Conservation (phyloP, 345 rosid species). For the Salix brachista region DNA sequence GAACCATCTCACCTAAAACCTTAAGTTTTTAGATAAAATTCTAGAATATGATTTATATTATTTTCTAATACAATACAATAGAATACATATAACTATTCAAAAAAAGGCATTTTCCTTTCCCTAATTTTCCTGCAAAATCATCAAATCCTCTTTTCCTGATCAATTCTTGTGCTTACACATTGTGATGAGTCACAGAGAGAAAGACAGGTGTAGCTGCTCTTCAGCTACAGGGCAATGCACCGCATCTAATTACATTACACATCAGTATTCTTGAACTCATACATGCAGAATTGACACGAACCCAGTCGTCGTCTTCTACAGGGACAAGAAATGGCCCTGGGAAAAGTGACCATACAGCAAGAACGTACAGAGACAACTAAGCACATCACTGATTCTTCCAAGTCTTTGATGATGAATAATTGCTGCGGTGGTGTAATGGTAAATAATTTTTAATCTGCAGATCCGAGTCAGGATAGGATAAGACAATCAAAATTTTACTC, state of each 20-base stretch:
- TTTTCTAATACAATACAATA: no score
- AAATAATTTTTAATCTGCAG: no score
- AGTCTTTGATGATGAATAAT: background rate
- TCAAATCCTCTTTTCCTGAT: background rate
- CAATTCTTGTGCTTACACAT: background rate
- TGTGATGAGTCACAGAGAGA: background rate
- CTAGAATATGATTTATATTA: no score
- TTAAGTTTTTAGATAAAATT: no score
- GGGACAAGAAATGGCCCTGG: background rate
- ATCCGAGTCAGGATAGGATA: no score
- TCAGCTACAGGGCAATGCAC: background rate
- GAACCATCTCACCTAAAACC: rapidly evolving
- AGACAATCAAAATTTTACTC: no score
- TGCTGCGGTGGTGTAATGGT: background rate
- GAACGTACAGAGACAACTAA: background rate
- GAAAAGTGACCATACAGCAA: background rate
- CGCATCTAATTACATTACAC: background rate
- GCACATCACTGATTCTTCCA: background rate
- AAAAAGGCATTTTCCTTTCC: no score
- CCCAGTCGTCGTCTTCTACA: no score
- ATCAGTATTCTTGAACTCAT: background rate
- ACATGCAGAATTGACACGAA: background rate
- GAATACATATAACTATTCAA: no score
- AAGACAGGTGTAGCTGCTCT: background rate
- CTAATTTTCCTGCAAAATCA: background rate